Evolutionary conservation across 331 rosid species (phyloP).

Genomic region (Arachis monticola): DNA sequence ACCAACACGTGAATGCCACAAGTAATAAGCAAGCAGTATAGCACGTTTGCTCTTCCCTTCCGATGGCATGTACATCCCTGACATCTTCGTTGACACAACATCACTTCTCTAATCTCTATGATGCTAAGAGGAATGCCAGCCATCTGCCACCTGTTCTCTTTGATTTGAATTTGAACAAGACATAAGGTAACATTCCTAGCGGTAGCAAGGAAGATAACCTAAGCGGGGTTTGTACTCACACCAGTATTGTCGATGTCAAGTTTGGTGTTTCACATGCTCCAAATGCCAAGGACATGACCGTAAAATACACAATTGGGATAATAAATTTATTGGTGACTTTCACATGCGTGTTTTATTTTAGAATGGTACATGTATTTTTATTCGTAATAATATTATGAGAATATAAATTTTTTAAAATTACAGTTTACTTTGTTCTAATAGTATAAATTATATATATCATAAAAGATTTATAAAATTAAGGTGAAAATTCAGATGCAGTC

Average conservation of each 20-base stretch:
- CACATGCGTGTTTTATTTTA: background rate
- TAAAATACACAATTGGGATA: constrained; percentile 43
- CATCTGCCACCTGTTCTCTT: constrained; percentile 52
- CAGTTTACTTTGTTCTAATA: too few relatives aligned
- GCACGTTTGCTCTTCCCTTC: constrained; percentile 54
- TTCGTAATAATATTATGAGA: too few relatives aligned
- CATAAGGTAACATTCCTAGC: background rate
- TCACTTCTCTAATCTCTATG: constrained; percentile 52
- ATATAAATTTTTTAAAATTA: too few relatives aligned
- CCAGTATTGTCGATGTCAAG: background rate
- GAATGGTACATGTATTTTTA: too few relatives aligned
- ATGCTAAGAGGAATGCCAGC: constrained; percentile 32
- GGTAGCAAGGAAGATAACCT: constrained; percentile 28
- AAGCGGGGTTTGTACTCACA: background rate
- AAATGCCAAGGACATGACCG: too few relatives aligned
- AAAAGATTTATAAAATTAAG: too few relatives aligned
- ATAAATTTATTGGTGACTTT: constrained; percentile 61
- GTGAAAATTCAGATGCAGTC: too few relatives aligned
- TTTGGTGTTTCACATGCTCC: constrained; percentile 63
- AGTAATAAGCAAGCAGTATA: too few relatives aligned
- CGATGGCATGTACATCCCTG: constrained; percentile 56
- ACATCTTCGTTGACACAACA: constrained; percentile 37
- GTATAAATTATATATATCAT: too few relatives aligned
- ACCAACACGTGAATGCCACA: too few relatives aligned
- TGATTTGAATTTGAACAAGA: constrained; percentile 36